phyloP scores from a whole-genome alignment of 306 rosid genomes.

The Castanea crenata region DNA sequence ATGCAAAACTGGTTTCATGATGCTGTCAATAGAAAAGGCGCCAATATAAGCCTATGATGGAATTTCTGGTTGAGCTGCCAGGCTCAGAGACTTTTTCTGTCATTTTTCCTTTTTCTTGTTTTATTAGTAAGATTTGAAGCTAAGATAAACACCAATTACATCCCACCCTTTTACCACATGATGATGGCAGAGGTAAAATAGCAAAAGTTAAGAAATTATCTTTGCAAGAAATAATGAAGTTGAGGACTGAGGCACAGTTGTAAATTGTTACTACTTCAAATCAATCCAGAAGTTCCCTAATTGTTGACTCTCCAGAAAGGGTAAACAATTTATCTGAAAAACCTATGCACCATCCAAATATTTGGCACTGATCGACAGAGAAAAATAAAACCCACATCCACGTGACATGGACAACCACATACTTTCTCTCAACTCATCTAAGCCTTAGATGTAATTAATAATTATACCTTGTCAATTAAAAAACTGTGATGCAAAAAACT shows the following conservation, averaged over 20 bases:
- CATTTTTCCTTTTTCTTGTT: not conserved
- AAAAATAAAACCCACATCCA: not conserved
- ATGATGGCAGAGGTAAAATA: too few species aligned
- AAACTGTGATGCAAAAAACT: not conserved
- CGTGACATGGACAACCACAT: not conserved
- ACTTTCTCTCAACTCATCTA: not conserved
- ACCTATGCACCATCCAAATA: not conserved
- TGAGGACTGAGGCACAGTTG: not conserved
- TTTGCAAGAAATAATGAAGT: not conserved
- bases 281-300: not conserved
- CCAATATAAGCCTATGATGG: not conserved
- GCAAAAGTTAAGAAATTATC: too few species aligned
- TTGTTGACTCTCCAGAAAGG: not conserved
- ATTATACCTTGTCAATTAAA: not conserved
- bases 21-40: not conserved
- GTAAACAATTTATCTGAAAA: not conserved
- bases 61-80: not conserved
- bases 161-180: not conserved
- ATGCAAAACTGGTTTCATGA: not conserved
- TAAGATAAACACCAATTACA: not conserved
- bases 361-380: not conserved
- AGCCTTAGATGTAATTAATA: not conserved
- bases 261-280: not conserved
- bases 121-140: not conserved
- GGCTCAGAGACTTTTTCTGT: not conserved